These are phyloP conservation scores for Magnolia sinica DNA, from an alignment of 164 flowering plant genomes.

Conservation along the genomic window DNA sequence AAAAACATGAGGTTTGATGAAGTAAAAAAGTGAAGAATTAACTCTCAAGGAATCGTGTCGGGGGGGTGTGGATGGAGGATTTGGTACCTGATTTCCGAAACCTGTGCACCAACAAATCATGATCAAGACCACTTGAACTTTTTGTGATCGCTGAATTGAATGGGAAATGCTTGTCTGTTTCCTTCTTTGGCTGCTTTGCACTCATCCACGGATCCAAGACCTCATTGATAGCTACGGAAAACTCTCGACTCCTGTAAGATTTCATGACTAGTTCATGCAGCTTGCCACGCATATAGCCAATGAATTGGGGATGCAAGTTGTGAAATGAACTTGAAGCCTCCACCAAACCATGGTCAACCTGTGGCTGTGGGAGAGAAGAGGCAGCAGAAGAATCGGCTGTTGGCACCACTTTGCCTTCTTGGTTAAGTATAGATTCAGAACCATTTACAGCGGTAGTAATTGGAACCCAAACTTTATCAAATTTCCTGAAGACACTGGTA, in stretches of 20 bases:
- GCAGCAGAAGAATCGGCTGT: conserved; percentile 26
- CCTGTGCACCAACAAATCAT: conserved; percentile 14
- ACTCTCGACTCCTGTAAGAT: conserved; percentile 87
- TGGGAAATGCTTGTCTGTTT: conserved; percentile 43
- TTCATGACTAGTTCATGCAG: conserved; percentile 97
- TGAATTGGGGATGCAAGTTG: conserved; percentile 77
- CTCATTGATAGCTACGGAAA: conserved; percentile 91
- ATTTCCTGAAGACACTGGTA: conserved; percentile 81
- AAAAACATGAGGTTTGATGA: no score
- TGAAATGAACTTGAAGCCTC: conserved; percentile 43
- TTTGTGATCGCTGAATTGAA: conserved; percentile 22
- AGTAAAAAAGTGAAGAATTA: no score
- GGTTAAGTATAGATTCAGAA: conserved; percentile 26
- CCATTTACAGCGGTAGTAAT: conserved; percentile 32
- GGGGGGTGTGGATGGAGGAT: not conserved
- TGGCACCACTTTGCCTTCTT: conserved; percentile 22
- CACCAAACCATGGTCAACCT: conserved; percentile 13
- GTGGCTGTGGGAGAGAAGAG: conserved; percentile 18
- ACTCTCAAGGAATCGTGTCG: not conserved
- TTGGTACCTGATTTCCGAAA: conserved; percentile 46
- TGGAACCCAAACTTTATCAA: conserved; percentile 90
- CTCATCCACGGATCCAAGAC: conserved; percentile 93
- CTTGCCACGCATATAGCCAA: conserved; percentile 85
- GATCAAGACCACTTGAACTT: conserved; percentile 10
- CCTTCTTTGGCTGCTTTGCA: conserved; percentile 83